Conservation (phyloP, 129 eudicot species). For the Apium graveolens region DNA sequence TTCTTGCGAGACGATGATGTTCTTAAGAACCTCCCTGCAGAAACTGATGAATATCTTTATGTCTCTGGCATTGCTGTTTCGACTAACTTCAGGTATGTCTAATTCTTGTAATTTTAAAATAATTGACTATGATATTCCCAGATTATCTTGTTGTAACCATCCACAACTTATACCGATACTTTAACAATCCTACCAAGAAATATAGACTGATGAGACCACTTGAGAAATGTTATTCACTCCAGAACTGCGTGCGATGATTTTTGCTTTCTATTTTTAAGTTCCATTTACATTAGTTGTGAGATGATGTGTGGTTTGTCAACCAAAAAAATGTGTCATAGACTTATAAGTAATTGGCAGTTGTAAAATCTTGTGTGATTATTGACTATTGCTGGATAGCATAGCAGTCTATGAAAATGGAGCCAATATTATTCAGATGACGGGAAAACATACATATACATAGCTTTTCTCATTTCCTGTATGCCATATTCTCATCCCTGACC, state of each 20-base stretch:
- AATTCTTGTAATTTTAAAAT: neutral
- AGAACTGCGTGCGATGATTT: neutral
- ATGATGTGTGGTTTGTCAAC: no score
- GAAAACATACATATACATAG: no score
- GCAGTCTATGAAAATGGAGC: neutral
- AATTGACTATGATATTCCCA: neutral
- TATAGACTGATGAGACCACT: no score
- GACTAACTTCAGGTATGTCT: conserved; percentile 53
- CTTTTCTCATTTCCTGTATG: neutral
- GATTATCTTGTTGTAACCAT: neutral
- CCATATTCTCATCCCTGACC: neutral
- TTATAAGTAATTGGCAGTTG: neutral
- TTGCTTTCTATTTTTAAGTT: neutral
- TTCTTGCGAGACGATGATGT: conserved; percentile 57
- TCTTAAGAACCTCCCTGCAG: conserved; percentile 51
- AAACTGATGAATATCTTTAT: conserved; percentile 60
- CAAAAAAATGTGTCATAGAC: neutral
- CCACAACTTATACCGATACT: neutral
- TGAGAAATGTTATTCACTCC: no score
- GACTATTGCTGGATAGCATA: neutral
- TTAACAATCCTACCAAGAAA: no score
- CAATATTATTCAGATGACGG: no score
- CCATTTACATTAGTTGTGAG: neutral
- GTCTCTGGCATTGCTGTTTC: conserved; percentile 93
- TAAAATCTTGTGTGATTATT: neutral